Evolutionary conservation across 2,329 filamentous ascomycete genomes (phyloP), one percentile per base, ranked within the genome.

Genomic region (Exophiala calicioides): DNA sequence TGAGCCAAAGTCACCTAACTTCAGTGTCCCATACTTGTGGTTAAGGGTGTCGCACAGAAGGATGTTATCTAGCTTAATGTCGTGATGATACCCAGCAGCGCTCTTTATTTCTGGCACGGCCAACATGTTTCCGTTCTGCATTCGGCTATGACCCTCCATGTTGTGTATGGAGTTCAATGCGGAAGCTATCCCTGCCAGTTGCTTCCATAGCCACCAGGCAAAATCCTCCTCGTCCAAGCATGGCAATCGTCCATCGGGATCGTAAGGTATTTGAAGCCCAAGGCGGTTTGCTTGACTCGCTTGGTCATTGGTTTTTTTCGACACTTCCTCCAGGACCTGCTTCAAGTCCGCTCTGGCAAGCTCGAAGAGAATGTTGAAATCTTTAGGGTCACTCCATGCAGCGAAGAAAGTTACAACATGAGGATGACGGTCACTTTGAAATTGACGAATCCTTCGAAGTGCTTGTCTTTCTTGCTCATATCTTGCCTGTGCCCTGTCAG

Each of bases 1-100:
- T 2, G 47, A 44, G 1, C 60, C 60, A 20, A 60, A 56, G 37
- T 64, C 60, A 0, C 56, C 48, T 3, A 64, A 32, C 10, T 54
- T 48, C 3, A 61, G 44, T 16, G 38, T 45, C 3, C 9, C 20
- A 26, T 29, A 4, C 5, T 31, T 13, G 7, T 29, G 4, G 12
- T 29, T n/a, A 13, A 3, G 5, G 1, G 36, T 37, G 1, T 45
- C 19, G 32, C 60, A 62, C 38, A 50, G 58, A 2, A 63, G 47
- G 5, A 63, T 62, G 19, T 62, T 63, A 5, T 56, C 53, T 0
- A 58, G 52, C 27, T 62, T 63, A 4, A 66, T 57, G 31, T 64
- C 62, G 9, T 61, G 61, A 45, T 66, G 62, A 10, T 57, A 53
- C 6, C 58, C 61, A 6, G 15, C 13, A 9, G 30, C 30, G 12